These are phyloP conservation scores for Plasmodium coatneyi DNA, from an alignment of 169 alveolate species.

Conservation along the genomic window DNA sequence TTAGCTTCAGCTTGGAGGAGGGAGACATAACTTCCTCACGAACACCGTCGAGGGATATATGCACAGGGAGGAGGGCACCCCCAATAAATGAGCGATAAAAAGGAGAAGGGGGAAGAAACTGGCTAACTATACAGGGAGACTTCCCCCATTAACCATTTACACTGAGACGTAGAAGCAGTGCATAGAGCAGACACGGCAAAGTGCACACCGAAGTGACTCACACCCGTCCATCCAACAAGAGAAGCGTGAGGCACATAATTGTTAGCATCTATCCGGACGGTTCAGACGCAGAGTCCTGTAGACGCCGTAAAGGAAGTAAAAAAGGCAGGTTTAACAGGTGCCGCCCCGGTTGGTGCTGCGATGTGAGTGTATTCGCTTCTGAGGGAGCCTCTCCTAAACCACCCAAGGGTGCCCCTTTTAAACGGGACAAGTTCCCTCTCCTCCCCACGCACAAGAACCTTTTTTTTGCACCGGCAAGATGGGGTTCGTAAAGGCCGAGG, in stretches of 20 bases:
- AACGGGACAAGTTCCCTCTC: no score
- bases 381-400: no score
- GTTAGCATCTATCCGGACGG: no score
- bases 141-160: background rate
- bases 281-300: no score
- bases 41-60: background rate
- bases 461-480: background rate
- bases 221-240: no score
- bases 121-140: no score
- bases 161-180: background rate
- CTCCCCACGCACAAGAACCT: no score
- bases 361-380: background rate
- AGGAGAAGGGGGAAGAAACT: background rate
- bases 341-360: no score
- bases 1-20: background rate
- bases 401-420: background rate
- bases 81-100: background rate
- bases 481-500: slow-evolving; percentile 70
- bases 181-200: background rate
- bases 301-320: no score
- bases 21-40: background rate
- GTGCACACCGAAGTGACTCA: no score
- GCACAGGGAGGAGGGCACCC: background rate
- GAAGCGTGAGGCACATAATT: no score
- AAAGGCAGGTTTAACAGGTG: no score